Conservation (phyloP, 306 rosid genomes). For the Trichosanthes cucumerina region DNA sequence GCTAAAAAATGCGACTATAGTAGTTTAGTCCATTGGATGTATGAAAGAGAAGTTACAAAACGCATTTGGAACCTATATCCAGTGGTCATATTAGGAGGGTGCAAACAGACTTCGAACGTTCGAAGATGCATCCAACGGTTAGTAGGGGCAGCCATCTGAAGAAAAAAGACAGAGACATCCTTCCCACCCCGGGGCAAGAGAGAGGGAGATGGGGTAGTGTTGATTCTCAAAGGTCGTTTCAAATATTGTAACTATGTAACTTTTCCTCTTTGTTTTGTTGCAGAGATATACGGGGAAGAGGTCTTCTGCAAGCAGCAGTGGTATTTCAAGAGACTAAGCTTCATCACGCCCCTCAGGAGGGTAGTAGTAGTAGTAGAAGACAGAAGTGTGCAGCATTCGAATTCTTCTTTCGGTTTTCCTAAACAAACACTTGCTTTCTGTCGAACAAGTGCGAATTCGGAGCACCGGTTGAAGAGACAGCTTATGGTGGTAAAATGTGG, state of each 20-base stretch:
- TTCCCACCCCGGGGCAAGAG: not conserved
- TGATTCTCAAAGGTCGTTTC: not conserved
- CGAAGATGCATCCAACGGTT: not conserved
- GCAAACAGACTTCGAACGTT: not conserved
- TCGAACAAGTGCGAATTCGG: not conserved
- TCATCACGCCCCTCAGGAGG: not conserved
- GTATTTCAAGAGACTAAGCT: constrained; percentile 25
- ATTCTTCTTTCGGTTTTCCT: constrained; percentile 16
- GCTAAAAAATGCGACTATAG: not conserved
- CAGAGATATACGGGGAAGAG: constrained; percentile 45
- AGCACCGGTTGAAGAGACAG: not conserved
- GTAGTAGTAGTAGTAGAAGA: constrained; percentile 9
- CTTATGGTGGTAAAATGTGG: not conserved
- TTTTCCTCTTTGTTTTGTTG: constrained; percentile 13
- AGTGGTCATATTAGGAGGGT: not conserved
- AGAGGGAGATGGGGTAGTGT: not conserved
- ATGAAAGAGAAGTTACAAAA: not conserved
- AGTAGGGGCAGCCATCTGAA: not conserved
- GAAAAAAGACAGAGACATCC: not conserved
- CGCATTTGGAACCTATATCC: not conserved
- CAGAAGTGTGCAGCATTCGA: constrained; percentile 19
- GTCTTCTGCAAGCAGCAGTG: constrained; percentile 28
- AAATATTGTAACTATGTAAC: constrained; percentile 3
- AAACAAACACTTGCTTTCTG: constrained; percentile 9
- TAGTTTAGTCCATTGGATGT: not conserved